Percentiles rank a stretch among this genome's conserved stretches.
Conservation (phyloP, 2,329 filamentous ascomycete species). For the Alternaria alternata region DNA sequence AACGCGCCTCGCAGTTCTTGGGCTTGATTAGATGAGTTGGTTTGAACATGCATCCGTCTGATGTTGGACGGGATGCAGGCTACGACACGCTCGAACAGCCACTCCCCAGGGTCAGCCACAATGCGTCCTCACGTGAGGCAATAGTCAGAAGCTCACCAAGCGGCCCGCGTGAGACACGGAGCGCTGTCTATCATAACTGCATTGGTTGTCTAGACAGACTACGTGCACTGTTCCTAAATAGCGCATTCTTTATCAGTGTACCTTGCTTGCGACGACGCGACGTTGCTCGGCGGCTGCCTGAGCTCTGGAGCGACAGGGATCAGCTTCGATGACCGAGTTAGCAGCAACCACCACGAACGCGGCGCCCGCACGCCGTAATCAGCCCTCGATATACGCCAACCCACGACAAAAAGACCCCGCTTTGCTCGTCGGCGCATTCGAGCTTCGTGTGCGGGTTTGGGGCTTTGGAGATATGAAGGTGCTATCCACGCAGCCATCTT, state of each 20-base stretch:
- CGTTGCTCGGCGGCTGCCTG: slow-evolving; percentile 22
- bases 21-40: not conserved
- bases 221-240: slow-evolving; percentile 7
- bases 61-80: not conserved
- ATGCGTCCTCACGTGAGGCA: slow-evolving; percentile 24
- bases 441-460: slow-evolving; percentile 17
- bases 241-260: slow-evolving; percentile 18
- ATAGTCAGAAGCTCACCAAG: slow-evolving; percentile 21
- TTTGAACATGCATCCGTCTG: not conserved
- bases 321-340: slow-evolving; percentile 24
- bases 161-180: slow-evolving; percentile 29
- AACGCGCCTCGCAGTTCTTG: not conserved
- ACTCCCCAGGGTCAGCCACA: slow-evolving; percentile 21
- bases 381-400: slow-evolving; percentile 6
- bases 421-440: not conserved
- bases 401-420: not conserved
- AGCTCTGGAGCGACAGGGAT: slow-evolving; percentile 2
- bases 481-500: slow-evolving; percentile 27
- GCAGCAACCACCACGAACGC: slow-evolving; percentile 15
- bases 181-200: slow-evolving; percentile 13
- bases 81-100: not conserved
- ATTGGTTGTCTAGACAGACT: slow-evolving; percentile 11
- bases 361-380: slow-evolving; percentile 8
- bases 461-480: slow-evolving; percentile 41
- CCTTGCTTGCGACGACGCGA: slow-evolving; percentile 4